phyloP scores from a whole-genome alignment of 768 basidiomycete species.

The Suillus luteus region DNA sequence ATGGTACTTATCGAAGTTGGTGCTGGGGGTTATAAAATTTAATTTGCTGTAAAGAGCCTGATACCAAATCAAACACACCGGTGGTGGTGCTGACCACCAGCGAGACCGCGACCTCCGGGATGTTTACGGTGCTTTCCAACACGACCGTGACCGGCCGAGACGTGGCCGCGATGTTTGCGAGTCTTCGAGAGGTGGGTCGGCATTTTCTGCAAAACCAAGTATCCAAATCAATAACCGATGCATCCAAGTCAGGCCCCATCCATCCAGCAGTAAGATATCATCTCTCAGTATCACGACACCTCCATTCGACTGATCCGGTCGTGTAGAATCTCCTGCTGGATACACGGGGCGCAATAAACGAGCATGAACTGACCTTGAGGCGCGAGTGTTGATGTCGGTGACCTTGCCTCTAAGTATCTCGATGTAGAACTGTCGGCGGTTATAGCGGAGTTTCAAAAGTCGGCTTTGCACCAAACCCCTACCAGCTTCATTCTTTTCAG shows the following conservation, averaged over 20 bases:
- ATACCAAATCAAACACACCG: conserved; percentile 53
- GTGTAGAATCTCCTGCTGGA: conserved; percentile 20
- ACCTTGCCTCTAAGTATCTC: conserved; percentile 20
- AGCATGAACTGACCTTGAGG: conserved; percentile 68
- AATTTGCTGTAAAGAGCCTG: not conserved
- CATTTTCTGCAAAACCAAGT: conserved; percentile 57
- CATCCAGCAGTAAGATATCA: conserved; percentile 55
- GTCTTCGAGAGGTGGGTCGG: conserved; percentile 96
- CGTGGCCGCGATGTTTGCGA: conserved; percentile 99
- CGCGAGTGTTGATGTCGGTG: conserved; percentile 47
- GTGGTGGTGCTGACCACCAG: conserved; percentile 99
- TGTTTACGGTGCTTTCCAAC: conserved; percentile 99
- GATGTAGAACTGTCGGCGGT: conserved; percentile 10
- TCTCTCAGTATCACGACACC: conserved; percentile 19
- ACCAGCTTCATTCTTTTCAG: conserved; percentile 22
- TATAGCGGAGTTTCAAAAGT: conserved; percentile 30
- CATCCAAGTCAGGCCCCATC: conserved; percentile 38
- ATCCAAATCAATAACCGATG: conserved; percentile 23
- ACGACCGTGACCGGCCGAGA: conserved; percentile 99
- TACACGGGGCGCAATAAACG: conserved; percentile 22
- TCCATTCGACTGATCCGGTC: conserved; percentile 19
- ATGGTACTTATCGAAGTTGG: conserved; percentile 99
- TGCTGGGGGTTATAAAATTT: conserved; percentile 46
- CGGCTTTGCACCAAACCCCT: conserved; percentile 22
- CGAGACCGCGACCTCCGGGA: conserved; percentile 99